Conservation (phyloP, 768 basidiomycete genomes). For the Boletus speciosus region DNA sequence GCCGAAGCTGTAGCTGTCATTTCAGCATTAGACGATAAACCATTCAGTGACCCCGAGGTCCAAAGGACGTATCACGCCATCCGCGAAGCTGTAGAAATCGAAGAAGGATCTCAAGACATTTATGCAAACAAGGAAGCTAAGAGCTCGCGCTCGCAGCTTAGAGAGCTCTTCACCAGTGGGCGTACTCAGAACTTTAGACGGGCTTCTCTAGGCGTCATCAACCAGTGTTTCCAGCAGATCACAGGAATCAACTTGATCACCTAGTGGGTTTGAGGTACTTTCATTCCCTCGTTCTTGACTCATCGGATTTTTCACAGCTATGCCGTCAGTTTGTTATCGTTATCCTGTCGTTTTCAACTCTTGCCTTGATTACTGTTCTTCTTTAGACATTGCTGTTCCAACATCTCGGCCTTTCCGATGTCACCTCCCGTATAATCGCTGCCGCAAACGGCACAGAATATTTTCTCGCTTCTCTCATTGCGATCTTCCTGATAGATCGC, state of each 20-base stretch:
- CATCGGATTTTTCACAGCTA: slow-evolving; percentile 21
- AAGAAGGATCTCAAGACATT: slow-evolving; percentile 22
- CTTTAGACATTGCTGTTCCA: slow-evolving; percentile 50
- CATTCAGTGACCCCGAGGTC: slow-evolving; percentile 43
- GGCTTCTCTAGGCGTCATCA: slow-evolving; percentile 50
- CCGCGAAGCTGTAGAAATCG: slow-evolving; percentile 48
- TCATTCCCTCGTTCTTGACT: slow-evolving; percentile 13
- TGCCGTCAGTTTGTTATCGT: slow-evolving; percentile 22
- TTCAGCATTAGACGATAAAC: slow-evolving; percentile 55
- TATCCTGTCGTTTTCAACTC: not conserved
- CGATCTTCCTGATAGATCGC: slow-evolving; percentile 68
- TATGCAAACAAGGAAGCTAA: not conserved
- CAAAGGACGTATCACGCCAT: slow-evolving; percentile 53
- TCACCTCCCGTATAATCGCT: slow-evolving; percentile 57
- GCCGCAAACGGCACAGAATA: slow-evolving; percentile 73
- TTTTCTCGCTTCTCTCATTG: slow-evolving; percentile 66
- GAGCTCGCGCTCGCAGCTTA: slow-evolving; percentile 31
- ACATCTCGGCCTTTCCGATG: slow-evolving; percentile 54
- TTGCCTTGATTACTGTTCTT: not conserved
- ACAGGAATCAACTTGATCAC: slow-evolving; percentile 66
- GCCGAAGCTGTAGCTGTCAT: slow-evolving; percentile 60
- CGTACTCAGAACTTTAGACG: slow-evolving; percentile 60
- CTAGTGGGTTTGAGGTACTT: slow-evolving; percentile 41
- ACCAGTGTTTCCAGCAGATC: slow-evolving; percentile 69
- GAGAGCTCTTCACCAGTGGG: slow-evolving; percentile 54